Percentiles rank a stretch among this genome's conserved stretches.
These are phyloP conservation scores for Pythium apleroticum DNA, from an alignment of 352 stramenopile species.

Conservation along the genomic window DNA sequence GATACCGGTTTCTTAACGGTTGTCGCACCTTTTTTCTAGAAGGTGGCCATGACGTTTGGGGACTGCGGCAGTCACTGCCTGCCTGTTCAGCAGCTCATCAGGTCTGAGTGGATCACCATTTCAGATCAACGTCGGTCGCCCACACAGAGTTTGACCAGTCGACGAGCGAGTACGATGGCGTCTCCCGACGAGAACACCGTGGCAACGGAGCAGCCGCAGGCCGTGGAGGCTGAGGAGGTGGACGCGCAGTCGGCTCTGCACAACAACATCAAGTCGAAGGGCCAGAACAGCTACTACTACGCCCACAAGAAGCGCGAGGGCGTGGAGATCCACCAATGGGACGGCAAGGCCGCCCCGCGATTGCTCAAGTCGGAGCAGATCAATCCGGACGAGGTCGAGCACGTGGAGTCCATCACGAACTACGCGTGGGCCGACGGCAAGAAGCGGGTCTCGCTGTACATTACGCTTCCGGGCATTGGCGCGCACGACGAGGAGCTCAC, in stretches of 20 bases:
- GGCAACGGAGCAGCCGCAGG: constrained; percentile 15
- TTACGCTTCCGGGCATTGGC: constrained; percentile 67
- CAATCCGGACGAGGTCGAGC: constrained; percentile 34
- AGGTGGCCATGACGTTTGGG: constrained; percentile 5
- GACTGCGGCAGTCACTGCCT: too few relatives aligned
- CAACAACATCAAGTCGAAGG: constrained; percentile 81
- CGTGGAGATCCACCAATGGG: constrained; percentile 81
- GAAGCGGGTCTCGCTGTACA: constrained; percentile 76
- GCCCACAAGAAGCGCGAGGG: constrained; percentile 82
- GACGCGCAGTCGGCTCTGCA: constrained; percentile 58
- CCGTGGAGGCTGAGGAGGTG: not conserved
- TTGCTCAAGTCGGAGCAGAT: constrained; percentile 62
- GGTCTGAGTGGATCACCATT: not conserved
- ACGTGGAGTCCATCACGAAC: constrained; percentile 59
- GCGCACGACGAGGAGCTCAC: constrained; percentile 61
- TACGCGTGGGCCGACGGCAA: constrained; percentile 86
- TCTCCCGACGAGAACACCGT: constrained; percentile 16
- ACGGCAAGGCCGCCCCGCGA: constrained; percentile 72
- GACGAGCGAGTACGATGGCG: constrained; percentile 15
- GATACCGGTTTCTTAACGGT: constrained; percentile 11
- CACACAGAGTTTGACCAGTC: not conserved
- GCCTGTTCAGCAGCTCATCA: constrained; percentile 8
- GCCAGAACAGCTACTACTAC: constrained; percentile 88
- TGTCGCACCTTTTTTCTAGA: constrained; percentile 23
- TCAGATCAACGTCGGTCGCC: constrained; percentile 5